Evolutionary conservation across 106 monocot species (phyloP).

Genomic region (Ottelia alismoides): DNA sequence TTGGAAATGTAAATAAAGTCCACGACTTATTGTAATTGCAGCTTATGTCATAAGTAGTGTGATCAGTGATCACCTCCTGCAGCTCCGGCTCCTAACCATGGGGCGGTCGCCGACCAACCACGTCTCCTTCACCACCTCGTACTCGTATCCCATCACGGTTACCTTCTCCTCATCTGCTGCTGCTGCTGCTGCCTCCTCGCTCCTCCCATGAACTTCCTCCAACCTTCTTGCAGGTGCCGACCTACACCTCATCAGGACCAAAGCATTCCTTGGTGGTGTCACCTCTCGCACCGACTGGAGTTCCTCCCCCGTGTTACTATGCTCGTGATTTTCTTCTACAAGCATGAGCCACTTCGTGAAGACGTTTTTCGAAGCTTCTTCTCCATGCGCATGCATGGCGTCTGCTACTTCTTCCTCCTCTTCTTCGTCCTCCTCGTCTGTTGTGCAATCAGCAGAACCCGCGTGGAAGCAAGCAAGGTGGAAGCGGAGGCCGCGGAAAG

Average conservation of each 20-base stretch:
- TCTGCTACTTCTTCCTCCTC: slow-evolving; percentile 21
- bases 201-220: slow-evolving; percentile 4
- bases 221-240: slow-evolving; percentile 56
- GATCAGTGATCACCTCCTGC: slow-evolving; percentile 66
- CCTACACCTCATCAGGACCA: slow-evolving; percentile 66
- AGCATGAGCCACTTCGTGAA: slow-evolving; percentile 76
- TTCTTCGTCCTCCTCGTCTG: slow-evolving; percentile 24
- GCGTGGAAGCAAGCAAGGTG: not conserved
- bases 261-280: slow-evolving; percentile 57
- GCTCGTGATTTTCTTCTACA: slow-evolving; percentile 26
- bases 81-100: slow-evolving; percentile 57
- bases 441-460: not conserved
- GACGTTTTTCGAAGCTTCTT: slow-evolving; percentile 10
- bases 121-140: slow-evolving; percentile 67
- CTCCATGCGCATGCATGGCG: slow-evolving; percentile 5
- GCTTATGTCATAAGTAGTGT: no score
- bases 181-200: slow-evolving; percentile 11
- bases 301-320: slow-evolving; percentile 1
- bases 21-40: no score
- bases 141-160: slow-evolving; percentile 36
- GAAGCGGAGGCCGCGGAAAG: slow-evolving; percentile 3
- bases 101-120: slow-evolving; percentile 57
- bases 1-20: no score
- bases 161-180: slow-evolving; percentile 32
- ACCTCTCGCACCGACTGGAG: no score